These are phyloP conservation scores for Arabidopsis suecica DNA, from an alignment of 345 rosid species.

Conservation along the genomic window DNA sequence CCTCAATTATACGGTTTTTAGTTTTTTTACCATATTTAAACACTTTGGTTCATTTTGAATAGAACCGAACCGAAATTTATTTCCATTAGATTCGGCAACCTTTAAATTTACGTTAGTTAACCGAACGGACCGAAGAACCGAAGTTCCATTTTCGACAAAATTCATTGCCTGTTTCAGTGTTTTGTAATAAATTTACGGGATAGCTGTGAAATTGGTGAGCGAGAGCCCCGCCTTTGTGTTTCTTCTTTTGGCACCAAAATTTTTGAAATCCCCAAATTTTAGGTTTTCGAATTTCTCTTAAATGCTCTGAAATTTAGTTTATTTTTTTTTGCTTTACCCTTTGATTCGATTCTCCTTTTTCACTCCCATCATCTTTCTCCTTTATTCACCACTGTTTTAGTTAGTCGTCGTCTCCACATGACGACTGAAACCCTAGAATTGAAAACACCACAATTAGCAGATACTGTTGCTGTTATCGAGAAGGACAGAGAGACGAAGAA, in stretches of 20 bases:
- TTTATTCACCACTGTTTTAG: slow-evolving; percentile 10
- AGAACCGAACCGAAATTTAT: no score
- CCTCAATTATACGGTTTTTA: no score
- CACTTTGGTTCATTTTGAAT: no score
- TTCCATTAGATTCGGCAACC: no score
- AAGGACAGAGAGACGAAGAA: slow-evolving; percentile 26
- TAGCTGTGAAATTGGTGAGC: neutral
- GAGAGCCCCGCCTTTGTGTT: slow-evolving; percentile 26
- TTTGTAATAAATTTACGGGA: no score
- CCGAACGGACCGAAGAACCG: no score
- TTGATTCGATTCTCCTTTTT: slow-evolving; percentile 15
- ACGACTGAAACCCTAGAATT: slow-evolving; percentile 70
- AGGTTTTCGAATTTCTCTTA: slow-evolving; percentile 1
- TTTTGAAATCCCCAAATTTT: slow-evolving; percentile 27
- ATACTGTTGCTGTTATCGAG: slow-evolving; percentile 24
- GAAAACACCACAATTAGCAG: slow-evolving; percentile 47
- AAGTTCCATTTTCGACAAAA: no score
- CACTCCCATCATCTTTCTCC: neutral
- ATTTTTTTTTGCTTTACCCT: neutral
- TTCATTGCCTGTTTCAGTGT: no score
- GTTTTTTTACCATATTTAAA: no score
- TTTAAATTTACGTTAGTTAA: no score
- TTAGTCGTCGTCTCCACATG: slow-evolving; percentile 46
- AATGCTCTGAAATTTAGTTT: slow-evolving; percentile 31
- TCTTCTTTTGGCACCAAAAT: slow-evolving; percentile 17